phyloP scores from a whole-genome alignment of 306 rosid species.

The Pueraria montana region DNA sequence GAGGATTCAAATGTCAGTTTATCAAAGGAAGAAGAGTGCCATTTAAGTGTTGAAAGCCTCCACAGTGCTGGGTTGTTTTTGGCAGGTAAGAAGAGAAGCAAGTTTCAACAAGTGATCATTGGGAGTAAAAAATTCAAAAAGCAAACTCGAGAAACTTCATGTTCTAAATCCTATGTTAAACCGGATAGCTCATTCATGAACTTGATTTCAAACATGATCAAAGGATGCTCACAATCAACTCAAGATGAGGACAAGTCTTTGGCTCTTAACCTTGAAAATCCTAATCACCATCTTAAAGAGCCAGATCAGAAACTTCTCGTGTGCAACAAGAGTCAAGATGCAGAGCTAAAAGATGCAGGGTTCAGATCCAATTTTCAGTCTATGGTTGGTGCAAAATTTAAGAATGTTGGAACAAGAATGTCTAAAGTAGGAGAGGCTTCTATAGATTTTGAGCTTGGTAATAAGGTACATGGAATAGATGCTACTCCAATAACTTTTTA shows the following conservation, averaged over 20 bases:
- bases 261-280: conserved; percentile 55
- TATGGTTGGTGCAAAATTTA: conserved; percentile 50
- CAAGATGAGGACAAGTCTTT: conserved; percentile 56
- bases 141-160: conserved; percentile 55
- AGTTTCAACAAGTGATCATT: conserved; percentile 59
- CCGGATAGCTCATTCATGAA: conserved; percentile 85
- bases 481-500: conserved; percentile 56
- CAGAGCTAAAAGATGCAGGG: conserved; percentile 49
- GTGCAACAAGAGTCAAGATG: conserved; percentile 51
- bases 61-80: conserved; percentile 56
- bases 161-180: conserved; percentile 52
- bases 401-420: conserved; percentile 49
- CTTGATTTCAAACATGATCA: conserved; percentile 82
- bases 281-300: conserved; percentile 47
- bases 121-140: conserved; percentile 64
- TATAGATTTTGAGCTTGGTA: conserved; percentile 52
- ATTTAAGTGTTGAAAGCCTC: conserved; percentile 73
- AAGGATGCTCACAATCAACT: conserved; percentile 66
- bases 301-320: conserved; percentile 49
- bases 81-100: conserved; percentile 63
- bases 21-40: conserved; percentile 56
- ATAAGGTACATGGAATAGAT: conserved; percentile 45
- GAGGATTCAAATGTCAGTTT: conserved; percentile 51
- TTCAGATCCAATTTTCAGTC: conserved; percentile 71
- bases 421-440: conserved; percentile 57